Evolutionary conservation across 257 asterid genomes (phyloP).

Genomic region (Solanum pinnatisectum): DNA sequence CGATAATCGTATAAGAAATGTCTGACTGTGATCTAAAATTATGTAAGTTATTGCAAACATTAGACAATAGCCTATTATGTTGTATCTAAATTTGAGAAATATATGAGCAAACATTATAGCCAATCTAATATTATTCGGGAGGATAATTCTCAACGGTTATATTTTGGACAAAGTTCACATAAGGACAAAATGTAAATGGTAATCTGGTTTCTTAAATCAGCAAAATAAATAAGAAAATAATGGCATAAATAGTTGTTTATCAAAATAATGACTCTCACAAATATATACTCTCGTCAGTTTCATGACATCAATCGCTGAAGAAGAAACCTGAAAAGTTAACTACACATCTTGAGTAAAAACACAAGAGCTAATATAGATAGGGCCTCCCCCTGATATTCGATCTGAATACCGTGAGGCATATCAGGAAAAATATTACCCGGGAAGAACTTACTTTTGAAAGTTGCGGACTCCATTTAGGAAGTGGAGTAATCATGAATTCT

Average conservation of each 20-base stretch:
- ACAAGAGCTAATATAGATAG: neutral
- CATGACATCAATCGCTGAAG: neutral
- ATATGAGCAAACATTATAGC: neutral
- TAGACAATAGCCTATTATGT: too few relatives aligned
- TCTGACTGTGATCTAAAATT: too few relatives aligned
- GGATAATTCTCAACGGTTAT: neutral
- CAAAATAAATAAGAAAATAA: neutral
- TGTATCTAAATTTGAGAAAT: too few relatives aligned
- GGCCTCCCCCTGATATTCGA: neutral
- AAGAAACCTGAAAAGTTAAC: neutral
- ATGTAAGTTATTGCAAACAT: too few relatives aligned
- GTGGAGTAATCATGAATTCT: slow-evolving; percentile 1
- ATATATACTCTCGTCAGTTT: neutral
- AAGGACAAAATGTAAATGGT: neutral
- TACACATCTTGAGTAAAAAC: neutral
- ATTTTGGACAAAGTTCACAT: neutral
- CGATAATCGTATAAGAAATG: too few relatives aligned
- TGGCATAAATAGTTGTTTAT: neutral
- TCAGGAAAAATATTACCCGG: neutral
- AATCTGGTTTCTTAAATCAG: neutral
- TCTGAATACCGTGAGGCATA: neutral
- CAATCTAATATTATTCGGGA: too few relatives aligned
- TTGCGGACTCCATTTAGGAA: neutral
- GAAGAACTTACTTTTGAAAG: neutral
- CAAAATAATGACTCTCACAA: neutral